A percentile compares a stretch with the other conserved stretches of the same genome.
phyloP scores from a whole-genome alignment of 164 flowering plant species.

The Macadamia tetraphylla region DNA sequence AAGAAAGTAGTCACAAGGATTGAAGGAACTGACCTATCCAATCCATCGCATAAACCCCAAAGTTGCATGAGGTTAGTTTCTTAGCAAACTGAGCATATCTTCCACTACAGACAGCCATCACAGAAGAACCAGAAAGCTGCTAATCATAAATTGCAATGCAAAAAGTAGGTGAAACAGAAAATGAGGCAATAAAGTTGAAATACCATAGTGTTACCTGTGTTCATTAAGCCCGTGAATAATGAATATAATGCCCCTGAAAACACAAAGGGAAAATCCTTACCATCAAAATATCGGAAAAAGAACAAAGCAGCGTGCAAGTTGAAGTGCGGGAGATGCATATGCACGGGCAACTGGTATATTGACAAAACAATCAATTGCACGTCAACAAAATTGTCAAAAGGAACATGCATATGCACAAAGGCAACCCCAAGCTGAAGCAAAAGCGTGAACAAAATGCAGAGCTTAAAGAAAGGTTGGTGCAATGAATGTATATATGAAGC shows the following conservation, averaged over 20 bases:
- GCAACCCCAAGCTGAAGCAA: too few relatives aligned
- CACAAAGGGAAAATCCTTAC: slow-evolving; percentile 4
- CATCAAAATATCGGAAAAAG: background rate
- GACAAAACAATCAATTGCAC: too few relatives aligned
- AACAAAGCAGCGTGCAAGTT: slow-evolving; percentile 2
- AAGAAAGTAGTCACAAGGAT: background rate
- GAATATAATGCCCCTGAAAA: slow-evolving; percentile 79
- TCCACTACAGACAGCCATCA: slow-evolving; percentile 57
- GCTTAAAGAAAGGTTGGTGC: too few relatives aligned
- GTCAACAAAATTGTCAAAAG: too few relatives aligned
- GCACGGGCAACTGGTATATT: too few relatives aligned
- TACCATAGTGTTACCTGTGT: slow-evolving; percentile 57
- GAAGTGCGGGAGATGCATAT: too few relatives aligned
- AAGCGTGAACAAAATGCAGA: too few relatives aligned
- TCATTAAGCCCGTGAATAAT: slow-evolving; percentile 97
- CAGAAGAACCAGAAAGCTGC: background rate
- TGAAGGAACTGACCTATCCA: slow-evolving; percentile 66
- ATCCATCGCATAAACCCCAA: slow-evolving; percentile 95
- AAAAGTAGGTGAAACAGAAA: background rate
- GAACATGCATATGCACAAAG: too few relatives aligned
- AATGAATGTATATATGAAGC: too few relatives aligned
- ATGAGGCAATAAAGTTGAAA: background rate
- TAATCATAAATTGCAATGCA: background rate
- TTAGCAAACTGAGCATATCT: slow-evolving; percentile 85
- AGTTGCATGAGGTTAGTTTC: slow-evolving; percentile 67